Conservation (phyloP, 176 grass and related monocot species). For the Saccharum spontaneum region DNA sequence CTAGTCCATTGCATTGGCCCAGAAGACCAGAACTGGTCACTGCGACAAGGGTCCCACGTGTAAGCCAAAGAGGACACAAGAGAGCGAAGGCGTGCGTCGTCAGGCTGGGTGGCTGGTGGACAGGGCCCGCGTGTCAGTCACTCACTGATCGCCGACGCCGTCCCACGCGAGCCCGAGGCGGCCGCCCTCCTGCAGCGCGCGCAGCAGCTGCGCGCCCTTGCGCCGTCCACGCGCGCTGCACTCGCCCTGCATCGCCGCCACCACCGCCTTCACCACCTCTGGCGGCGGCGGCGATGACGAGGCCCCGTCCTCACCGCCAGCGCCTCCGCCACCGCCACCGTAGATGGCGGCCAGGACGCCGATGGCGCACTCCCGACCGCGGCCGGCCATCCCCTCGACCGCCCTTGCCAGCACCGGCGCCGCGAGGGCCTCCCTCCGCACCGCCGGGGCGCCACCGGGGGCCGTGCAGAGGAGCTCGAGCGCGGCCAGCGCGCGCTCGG, state of each 20-base stretch:
- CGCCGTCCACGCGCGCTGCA: constrained; percentile 76
- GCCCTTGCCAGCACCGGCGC: constrained; percentile 55
- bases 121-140: background rate
- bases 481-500: constrained; percentile 81
- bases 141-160: constrained; percentile 53
- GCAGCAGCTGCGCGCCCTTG: constrained; percentile 88
- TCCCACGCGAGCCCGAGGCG: constrained; percentile 83
- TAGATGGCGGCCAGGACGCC: constrained; percentile 84
- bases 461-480: constrained; percentile 90
- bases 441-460: constrained; percentile 46
- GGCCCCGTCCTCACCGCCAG: background rate
- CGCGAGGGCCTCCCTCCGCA: constrained; percentile 47
- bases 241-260: constrained; percentile 84
- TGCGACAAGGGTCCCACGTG: background rate
- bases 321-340: background rate
- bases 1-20: background rate
- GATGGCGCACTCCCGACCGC: constrained; percentile 82
- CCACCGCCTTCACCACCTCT: constrained; percentile 78
- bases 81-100: background rate
- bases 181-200: constrained; percentile 68
- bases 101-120: background rate
- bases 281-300: constrained; percentile 43
- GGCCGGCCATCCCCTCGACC: constrained; percentile 60
- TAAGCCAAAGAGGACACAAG: background rate
- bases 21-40: background rate